Evolutionary conservation across 2,329 filamentous ascomycete genomes (phyloP), one percentile per base, ranked within the genome.

Genomic region (Colletotrichum abscissum): DNA sequence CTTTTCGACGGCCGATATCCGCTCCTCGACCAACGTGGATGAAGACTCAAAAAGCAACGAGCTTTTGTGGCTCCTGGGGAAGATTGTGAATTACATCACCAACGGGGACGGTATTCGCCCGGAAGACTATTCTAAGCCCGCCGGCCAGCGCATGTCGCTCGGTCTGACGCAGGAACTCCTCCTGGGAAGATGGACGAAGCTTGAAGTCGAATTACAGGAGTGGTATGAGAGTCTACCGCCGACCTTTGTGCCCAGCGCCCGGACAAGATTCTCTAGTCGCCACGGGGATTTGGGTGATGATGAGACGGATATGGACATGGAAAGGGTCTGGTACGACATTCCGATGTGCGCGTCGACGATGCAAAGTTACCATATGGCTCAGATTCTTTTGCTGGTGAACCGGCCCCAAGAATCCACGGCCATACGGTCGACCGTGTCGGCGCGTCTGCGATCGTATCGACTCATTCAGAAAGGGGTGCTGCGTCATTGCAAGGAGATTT

Each of bases 11-110:
- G 77, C 59, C 73, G 83, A 72, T 83, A 86, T 82, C 77, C 84
- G 68, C 77, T 86, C 80, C 68, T 85, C 76, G 80, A 88, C 75
- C 67, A 80, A 86, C 12, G 91, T 91, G 85, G 86, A 87, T 69
- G 91, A 93, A 80, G 91, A 92, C 74, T 85, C 91, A 73, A 89
- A 91, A 66, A 89, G 87, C 54, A 93, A 93, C 76, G 88, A 89
- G 0, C 79, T 93, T 4, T 87, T 92, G 6, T 93, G 91, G 91
- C 86, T 93, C 9, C 84, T 91, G 72, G 88, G 90, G 7, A 92
- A 92, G 76, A 87, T 92, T 5, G 88, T 92, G 64, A 93, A 93
- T 77, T 92, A 89, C 78, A 88, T 92, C 68, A 89, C 87, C 1
- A 85, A 86, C 1, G 88, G 88, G 1, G 89, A 91, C 69, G 85